These are phyloP conservation scores for Spathaspora sp. DNA, from an alignment of 1,139 yeast species.

Conservation along the genomic window DNA sequence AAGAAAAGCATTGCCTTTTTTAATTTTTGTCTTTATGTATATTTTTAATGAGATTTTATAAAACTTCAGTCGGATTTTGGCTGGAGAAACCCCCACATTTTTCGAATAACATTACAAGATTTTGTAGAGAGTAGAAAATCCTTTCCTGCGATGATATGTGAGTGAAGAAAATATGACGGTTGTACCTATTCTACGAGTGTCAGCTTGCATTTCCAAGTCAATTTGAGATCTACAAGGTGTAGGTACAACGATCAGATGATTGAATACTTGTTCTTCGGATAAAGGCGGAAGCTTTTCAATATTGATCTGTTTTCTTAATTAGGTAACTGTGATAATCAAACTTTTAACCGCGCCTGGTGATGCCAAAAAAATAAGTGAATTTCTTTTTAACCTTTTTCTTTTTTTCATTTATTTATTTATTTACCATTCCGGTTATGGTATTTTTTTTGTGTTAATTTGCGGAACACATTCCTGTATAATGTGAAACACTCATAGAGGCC, in stretches of 20 bases:
- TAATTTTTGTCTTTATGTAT: not conserved
- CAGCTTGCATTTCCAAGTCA: too few relatives aligned
- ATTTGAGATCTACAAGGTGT: too few relatives aligned
- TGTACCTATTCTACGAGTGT: too few relatives aligned
- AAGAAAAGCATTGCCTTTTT: slow-evolving; percentile 1
- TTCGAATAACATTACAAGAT: not conserved
- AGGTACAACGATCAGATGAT: too few relatives aligned
- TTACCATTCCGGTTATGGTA: not conserved
- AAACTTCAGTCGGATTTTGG: not conserved
- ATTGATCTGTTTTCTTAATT: not conserved
- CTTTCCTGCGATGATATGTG: not conserved
- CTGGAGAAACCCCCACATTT: slow-evolving; percentile 1
- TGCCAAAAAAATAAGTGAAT: not conserved
- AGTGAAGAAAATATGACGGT: not conserved
- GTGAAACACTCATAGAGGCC: not conserved
- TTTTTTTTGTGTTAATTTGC: not conserved
- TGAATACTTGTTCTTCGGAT: too few relatives aligned
- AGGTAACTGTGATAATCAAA: not conserved
- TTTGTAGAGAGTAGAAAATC: not conserved
- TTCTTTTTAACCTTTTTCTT: not conserved
- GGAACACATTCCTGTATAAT: slow-evolving; percentile 1
- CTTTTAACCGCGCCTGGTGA: slow-evolving; percentile 1
- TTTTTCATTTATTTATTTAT: not conserved
- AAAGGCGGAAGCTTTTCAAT: not conserved
- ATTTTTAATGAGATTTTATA: not conserved